Percentiles rank a stretch among this genome's conserved stretches.
Evolutionary conservation across 2,329 filamentous ascomycete species (phyloP).

Genomic region (Mycogone perniciosa): DNA sequence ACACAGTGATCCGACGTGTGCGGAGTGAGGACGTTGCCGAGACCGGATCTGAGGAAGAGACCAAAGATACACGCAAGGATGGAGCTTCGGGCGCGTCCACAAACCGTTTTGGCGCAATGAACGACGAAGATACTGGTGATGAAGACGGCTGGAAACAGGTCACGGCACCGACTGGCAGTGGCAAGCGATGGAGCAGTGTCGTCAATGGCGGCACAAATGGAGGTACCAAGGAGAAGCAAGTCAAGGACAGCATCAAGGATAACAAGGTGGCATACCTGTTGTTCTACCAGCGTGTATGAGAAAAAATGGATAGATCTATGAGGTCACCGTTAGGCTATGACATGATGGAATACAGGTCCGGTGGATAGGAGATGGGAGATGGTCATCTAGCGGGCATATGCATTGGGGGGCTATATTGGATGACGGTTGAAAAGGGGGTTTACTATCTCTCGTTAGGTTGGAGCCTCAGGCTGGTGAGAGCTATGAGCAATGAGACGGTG

Average conservation of each 20-base stretch:
- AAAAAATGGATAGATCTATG: neutral
- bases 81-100: constrained; percentile 39
- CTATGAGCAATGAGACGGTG: constrained; percentile 16
- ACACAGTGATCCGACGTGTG: constrained; percentile 82
- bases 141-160: constrained; percentile 83
- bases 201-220: constrained; percentile 58
- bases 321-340: neutral
- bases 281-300: constrained; percentile 77
- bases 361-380: neutral
- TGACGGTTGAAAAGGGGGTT: neutral
- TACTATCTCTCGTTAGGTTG: constrained; percentile 1
- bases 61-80: constrained; percentile 60
- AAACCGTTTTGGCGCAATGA: constrained; percentile 70
- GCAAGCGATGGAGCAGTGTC: constrained; percentile 63
- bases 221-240: constrained; percentile 50
- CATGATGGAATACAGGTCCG: neutral
- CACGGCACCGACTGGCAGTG: constrained; percentile 49
- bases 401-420: neutral
- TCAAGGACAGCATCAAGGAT: constrained; percentile 67
- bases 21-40: constrained; percentile 83
- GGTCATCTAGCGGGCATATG: neutral
- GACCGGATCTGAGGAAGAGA: constrained; percentile 69
- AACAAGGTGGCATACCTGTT: constrained; percentile 96
- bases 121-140: constrained; percentile 60
- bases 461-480: constrained; percentile 3